Conservation (phyloP, 768 basidiomycete species). For the Gyrodon lividus region DNA sequence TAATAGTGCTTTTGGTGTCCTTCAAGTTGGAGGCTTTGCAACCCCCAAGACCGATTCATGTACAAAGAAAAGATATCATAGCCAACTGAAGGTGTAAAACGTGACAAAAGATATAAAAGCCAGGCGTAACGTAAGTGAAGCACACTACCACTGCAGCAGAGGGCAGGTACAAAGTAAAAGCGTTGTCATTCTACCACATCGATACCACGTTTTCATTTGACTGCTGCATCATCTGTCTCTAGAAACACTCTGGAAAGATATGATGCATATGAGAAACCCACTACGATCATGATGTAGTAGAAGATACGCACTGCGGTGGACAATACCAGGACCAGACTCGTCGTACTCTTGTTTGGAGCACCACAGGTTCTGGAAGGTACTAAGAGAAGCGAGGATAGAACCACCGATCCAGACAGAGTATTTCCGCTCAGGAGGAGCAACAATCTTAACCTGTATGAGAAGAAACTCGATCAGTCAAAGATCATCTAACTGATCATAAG, state of each 20-base stretch:
- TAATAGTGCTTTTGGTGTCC: too few relatives aligned
- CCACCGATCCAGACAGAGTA: conserved; percentile 97
- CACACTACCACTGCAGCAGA: conserved; percentile 17
- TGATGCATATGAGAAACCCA: background rate
- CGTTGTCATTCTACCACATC: conserved; percentile 27
- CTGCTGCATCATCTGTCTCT: conserved; percentile 20
- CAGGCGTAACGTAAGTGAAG: conserved; percentile 18
- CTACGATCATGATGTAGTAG: background rate
- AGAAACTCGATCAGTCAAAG: background rate
- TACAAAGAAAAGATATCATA: too few relatives aligned
- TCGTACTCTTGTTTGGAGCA: conserved; percentile 92
- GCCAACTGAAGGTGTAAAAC: too few relatives aligned
- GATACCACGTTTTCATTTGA: conserved; percentile 18
- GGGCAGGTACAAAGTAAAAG: conserved; percentile 12
- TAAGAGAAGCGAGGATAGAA: conserved; percentile 82
- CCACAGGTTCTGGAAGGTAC: conserved; percentile 97
- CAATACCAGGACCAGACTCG: conserved; percentile 76
- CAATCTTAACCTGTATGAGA: conserved; percentile 71
- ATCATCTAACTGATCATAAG: background rate
- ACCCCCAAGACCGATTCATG: too few relatives aligned
- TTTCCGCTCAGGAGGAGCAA: conserved; percentile 90
- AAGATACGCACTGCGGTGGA: conserved; percentile 64
- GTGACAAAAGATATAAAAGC: background rate
- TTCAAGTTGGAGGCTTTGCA: too few relatives aligned
- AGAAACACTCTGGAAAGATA: conserved; percentile 24